Evolutionary conservation across 2,329 filamentous ascomycete genomes (phyloP).

Genomic region (Cadophora gregata): DNA sequence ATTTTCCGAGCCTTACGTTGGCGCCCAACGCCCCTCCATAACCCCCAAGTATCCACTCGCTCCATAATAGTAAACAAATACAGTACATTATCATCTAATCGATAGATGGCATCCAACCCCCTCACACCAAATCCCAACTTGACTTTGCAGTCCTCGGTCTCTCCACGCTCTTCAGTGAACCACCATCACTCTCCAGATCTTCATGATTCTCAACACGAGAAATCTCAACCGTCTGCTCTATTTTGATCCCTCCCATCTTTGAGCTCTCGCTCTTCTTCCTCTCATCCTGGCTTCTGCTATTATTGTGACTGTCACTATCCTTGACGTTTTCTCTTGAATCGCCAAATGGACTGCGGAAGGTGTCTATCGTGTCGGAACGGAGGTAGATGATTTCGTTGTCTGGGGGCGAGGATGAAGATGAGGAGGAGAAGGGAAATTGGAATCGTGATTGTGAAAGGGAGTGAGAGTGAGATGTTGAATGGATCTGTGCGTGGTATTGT

Average conservation of each 20-base stretch:
- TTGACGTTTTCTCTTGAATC: neutral
- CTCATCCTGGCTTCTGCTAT: neutral
- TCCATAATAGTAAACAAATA: neutral
- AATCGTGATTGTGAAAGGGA: neutral
- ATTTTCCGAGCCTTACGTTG: neutral
- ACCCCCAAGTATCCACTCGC: no score
- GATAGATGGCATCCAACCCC: neutral
- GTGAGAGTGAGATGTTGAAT: neutral
- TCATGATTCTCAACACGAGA: neutral
- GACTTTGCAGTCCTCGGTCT: slow-evolving; percentile 7
- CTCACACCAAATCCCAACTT: neutral
- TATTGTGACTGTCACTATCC: neutral
- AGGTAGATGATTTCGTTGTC: neutral
- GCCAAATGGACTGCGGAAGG: neutral
- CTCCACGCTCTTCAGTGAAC: neutral
- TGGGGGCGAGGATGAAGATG: neutral
- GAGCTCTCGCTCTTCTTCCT: neutral
- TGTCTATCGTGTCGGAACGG: neutral
- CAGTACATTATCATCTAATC: neutral
- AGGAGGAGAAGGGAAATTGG: neutral
- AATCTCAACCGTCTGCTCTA: neutral
- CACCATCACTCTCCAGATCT: neutral
- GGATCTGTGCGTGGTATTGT: neutral
- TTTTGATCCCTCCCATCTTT: neutral
- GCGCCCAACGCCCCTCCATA: neutral